Base-by-base conservation (phyloP, 306 rosid species). In the Cucurbita pepo region DNA sequence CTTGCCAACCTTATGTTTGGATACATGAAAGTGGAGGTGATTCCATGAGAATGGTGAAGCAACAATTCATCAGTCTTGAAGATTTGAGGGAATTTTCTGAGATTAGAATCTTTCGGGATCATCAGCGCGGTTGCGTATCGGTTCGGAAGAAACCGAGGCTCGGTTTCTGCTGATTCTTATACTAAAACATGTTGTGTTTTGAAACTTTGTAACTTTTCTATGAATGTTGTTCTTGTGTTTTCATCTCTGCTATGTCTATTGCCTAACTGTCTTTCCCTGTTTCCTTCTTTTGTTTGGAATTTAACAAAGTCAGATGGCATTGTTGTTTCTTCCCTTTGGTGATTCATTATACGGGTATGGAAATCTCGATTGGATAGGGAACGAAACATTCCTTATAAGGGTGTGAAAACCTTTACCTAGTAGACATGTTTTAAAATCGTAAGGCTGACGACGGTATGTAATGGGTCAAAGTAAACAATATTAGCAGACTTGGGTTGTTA, bases 1-100 rank as follows among this genome's bases (percentile, higher is more conserved):
- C 89, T 16, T 85, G 88, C 11, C 98, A 90, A n/a, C 98, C 97
- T 77, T 90, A 90, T 77, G 79, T 94, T 18, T 94, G 97, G 98
- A 85, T 94, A 70, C 86, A 84, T 71, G 98, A 90, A 77, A 81
- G 77, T 3, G 94, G 96, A 3, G 84, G 83, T 78, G 94, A 86
- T 56, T 86, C 91, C 13, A 47, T 89, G 41, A 94, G 91, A 78
- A 94, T 87, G 97, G 97, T 78, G 56, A 94, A 89, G 85, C 98
- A 94, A 61, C 98, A 94, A 58, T 94, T 85, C 47, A 64, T 94
- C 65, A 90, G 98, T 71, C 97, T 94, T 40, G 98, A 94, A 65
- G 97, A 94, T 64, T 79, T 94, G 10, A 86, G 88, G 76, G 92
- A 86, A 73, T 88, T 51, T 73, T 86, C 92, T 47, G 98, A 94